These are phyloP conservation scores for Rubroboletus pulcherrimus DNA, from an alignment of 768 basidiomycete genomes.

Conservation along the genomic window DNA sequence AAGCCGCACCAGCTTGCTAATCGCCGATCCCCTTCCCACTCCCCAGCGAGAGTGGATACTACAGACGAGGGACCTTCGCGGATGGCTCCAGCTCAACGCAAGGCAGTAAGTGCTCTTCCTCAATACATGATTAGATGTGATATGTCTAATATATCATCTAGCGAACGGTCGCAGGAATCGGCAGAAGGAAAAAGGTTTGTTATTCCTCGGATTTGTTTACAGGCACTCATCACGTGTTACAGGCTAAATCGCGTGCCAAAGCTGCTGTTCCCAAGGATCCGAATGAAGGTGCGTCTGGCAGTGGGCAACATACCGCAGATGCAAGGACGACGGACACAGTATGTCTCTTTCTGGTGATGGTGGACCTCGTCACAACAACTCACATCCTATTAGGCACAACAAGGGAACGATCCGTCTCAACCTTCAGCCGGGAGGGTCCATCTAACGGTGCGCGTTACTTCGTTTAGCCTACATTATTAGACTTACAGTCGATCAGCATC, in stretches of 20 bases:
- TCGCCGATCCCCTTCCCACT: background rate
- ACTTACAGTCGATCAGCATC: background rate
- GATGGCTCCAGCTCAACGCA: background rate
- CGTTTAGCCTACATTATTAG: background rate
- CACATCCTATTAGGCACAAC: too few relatives aligned
- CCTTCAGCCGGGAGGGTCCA: background rate
- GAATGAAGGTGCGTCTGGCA: background rate
- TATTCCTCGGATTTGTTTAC: background rate
- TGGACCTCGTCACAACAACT: too few relatives aligned
- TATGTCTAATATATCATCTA: background rate
- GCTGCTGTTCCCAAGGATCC: background rate
- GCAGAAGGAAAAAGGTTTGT: background rate
- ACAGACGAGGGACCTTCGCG: background rate
- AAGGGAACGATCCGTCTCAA: background rate
- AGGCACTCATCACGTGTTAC: background rate
- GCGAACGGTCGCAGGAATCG: background rate
- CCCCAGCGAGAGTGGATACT: too few relatives aligned
- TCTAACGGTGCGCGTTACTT: background rate
- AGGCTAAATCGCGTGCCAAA: background rate
- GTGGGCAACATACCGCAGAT: too few relatives aligned
- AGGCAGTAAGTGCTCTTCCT: background rate
- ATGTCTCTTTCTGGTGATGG: too few relatives aligned
- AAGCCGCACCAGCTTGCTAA: background rate
- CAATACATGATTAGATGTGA: background rate
- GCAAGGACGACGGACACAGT: too few relatives aligned